Base-by-base conservation (phyloP, 345 rosid species). In the Brassica juncea region DNA sequence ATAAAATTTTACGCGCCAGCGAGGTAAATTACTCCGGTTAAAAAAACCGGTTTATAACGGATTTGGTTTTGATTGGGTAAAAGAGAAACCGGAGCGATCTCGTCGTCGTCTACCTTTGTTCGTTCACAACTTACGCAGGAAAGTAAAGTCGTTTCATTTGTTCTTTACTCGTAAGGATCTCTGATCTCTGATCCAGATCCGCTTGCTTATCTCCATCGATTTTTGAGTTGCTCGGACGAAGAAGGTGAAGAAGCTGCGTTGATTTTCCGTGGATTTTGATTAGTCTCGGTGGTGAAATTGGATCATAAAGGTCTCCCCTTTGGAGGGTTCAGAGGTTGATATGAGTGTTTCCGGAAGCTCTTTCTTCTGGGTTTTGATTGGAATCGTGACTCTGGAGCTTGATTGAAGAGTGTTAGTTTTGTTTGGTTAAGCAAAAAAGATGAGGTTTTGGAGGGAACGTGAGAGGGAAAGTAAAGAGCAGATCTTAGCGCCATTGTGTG, bases 361-460 rank as follows among this genome's bases (percentile, higher is more conserved):
- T 16, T 16, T 54, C 59, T 54, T 54, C 59, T 54, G 25, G 59
- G 25, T 54, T 54, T 54, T 2, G 59, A 54, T 54, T 15, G 25
- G 59, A 54, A 54, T 16, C 10, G 25, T 21, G 59, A 16, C 8
- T 35, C 39, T 35, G 59, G 59, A 15, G 6, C 59, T 54, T 54
- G 59, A 54, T 54, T 54, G 59, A 16, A 54, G 3, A 16, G 59
- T 54, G 59, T 54, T 54, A 54, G 59, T 54, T 54, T 54, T 0
- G 4, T 15, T 54, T 8, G 68, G 37, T 16, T 8, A 35, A 35
- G 31, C 1, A 8, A 31, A 19, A 15, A 15, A 65, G 19, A 65
- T 65, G 68, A 34, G 47, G 68, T 65, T 65, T 65, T 65, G 68
- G 68, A 65, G 68, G 49, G 68, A 65, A 16, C 49, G 68, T 65